Base-by-base conservation (phyloP, 2,329 filamentous ascomycete species). In the Diaporthe helianthi region DNA sequence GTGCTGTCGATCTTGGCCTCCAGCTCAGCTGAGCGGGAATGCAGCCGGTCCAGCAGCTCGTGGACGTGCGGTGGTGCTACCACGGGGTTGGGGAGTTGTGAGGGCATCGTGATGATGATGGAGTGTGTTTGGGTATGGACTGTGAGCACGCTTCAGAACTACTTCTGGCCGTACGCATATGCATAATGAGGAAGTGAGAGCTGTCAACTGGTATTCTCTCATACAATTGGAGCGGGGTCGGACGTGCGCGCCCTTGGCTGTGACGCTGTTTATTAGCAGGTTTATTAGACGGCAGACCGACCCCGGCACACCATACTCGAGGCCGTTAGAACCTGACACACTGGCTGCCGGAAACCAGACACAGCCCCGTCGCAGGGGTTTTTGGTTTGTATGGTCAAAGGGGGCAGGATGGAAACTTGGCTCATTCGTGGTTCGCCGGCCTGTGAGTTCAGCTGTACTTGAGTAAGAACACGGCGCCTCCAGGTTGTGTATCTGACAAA, bases 21-120 rank as follows among this genome's bases (percentile, higher is more conserved):
- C 65, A 61, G 65, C 29, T 55, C 65, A 53, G n/a, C 22, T 7
- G 65, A 67, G 36, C 29, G 36, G 19, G 51, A 52, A 29, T 67
- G 65, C 29, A 67, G 65, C 51, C 65, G 49, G 49, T 54, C 49
- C 52, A 67, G 65, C 4, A 67, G 53, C 53, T 54, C 47, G 65
- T 55, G 65, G 41, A 67, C 53, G 29, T 67, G 65, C 12, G 58
- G 58, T 13, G 58, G 58, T n/a, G 58, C 58, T 7, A 63, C 58
- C 58, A 63, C 41, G 8, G 58, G 58, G 44, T 49, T 63, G 19
- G 58, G 58, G 3, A 49, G 58, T 9, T 9, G 19, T 7, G 58
- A 17, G 41, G 29, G n/a, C 58, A 63, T n/a, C n/a, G n/a, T 63
- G 44, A 15, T 49, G 19, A 36, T 13, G n/a, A 17, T 63, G 2